These are phyloP conservation scores for Trametes cinnabarina DNA, from an alignment of 768 basidiomycete genomes.

Conservation along the genomic window DNA sequence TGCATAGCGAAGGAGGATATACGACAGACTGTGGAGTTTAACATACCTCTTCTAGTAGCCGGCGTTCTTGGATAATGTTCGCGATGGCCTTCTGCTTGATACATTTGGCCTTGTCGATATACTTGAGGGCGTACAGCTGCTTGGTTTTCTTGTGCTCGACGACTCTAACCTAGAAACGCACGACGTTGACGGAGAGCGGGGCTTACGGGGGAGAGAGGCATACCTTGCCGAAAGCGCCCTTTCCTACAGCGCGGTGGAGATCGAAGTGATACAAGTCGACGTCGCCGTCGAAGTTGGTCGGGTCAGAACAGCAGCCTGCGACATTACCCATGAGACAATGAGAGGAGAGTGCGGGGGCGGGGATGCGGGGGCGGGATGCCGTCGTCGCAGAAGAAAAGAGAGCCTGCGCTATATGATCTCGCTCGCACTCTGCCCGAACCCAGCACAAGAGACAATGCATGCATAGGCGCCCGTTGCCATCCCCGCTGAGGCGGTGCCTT, in stretches of 20 bases:
- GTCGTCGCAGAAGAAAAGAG: conserved; percentile 26
- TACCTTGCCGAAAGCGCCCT: conserved; percentile 98
- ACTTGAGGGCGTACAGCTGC: conserved; percentile 92
- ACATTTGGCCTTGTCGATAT: conserved; percentile 94
- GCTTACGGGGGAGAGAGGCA: conserved; percentile 21
- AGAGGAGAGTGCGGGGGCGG: conserved; percentile 15
- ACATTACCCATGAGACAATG: conserved; percentile 26
- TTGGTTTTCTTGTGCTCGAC: conserved; percentile 95
- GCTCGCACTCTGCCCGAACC: neutral
- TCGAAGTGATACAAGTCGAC: conserved; percentile 95
- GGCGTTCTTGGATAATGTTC: conserved; percentile 91
- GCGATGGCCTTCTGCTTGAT: conserved; percentile 88
- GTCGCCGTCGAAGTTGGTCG: conserved; percentile 56
- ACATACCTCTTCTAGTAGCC: conserved; percentile 84
- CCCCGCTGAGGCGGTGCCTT: conserved; percentile 4
- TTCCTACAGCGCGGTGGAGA: conserved; percentile 91
- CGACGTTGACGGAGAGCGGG: conserved; percentile 1
- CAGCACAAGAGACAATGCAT: neutral
- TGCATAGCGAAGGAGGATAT: no score
- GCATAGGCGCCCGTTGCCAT: conserved; percentile 4
- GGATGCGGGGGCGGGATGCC: conserved; percentile 18
- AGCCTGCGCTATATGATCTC: conserved; percentile 1
- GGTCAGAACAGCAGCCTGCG: conserved; percentile 37
- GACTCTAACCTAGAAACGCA: conserved; percentile 72
- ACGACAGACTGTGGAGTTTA: neutral